Conservation (phyloP, 2,329 filamentous ascomycete genomes). For the Macrophomina tecta region DNA sequence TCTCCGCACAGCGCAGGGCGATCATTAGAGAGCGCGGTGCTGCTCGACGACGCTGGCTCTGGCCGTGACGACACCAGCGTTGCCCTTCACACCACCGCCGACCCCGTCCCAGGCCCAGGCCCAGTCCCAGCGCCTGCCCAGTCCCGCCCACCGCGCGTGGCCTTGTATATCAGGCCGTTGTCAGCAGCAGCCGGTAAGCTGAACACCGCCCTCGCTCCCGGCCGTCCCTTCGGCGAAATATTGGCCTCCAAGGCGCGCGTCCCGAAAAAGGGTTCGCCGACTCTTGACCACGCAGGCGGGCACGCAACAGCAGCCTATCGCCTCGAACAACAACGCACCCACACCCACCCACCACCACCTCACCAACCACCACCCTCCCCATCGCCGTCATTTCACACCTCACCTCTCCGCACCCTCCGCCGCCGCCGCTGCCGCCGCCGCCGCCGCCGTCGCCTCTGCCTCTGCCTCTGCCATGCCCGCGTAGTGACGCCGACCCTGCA, state of each 20-base stretch:
- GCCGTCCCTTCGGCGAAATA: conserved; percentile 23
- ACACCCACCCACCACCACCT: conserved; percentile 18
- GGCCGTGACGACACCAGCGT: conserved; percentile 16
- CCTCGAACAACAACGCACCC: conserved; percentile 21
- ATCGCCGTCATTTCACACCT: not conserved
- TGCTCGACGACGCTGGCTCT: not conserved
- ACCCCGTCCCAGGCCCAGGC: not conserved
- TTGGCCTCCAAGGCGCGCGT: conserved; percentile 19
- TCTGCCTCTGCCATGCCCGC: conserved; percentile 16
- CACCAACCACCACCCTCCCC: conserved; percentile 13
- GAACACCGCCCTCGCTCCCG: conserved; percentile 5
- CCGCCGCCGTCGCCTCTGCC: not conserved
- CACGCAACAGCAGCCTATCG: conserved; percentile 20
- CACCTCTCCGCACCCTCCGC: not conserved
- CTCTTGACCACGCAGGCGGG: conserved; percentile 16
- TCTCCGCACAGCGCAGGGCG: conserved; percentile 21
- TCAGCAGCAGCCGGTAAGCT: not conserved
- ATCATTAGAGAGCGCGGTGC: conserved; percentile 15
- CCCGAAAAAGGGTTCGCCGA: conserved; percentile 22
- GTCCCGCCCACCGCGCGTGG: not conserved
- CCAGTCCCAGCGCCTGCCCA: not conserved
- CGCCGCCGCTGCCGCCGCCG: not conserved
- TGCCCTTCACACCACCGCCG: conserved; percentile 12
- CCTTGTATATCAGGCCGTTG: conserved; percentile 1
- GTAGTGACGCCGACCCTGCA: conserved; percentile 14